Conservation (phyloP, 371 early-diverging fungal genomes). For the Circinella minor region DNA sequence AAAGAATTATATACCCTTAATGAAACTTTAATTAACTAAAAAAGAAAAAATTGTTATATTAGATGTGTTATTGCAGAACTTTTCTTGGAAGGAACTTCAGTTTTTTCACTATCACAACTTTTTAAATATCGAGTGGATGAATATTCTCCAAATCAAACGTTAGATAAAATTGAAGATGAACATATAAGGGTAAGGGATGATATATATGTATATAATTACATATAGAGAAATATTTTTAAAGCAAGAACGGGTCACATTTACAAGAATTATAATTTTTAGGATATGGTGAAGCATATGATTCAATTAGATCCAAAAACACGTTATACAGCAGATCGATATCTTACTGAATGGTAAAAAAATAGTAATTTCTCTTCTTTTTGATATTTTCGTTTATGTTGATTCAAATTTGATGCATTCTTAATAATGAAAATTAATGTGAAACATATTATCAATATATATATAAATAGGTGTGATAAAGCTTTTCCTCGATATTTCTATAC, state of each 20-base stretch:
- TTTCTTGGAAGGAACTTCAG: slow-evolving; percentile 87
- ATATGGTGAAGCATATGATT: slow-evolving; percentile 85
- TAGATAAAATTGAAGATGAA: slow-evolving; percentile 84
- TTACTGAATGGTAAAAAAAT: slow-evolving; percentile 66
- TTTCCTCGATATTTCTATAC: slow-evolving; percentile 81
- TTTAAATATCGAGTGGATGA: slow-evolving; percentile 84
- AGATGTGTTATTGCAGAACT: slow-evolving; percentile 96
- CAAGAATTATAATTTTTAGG: slow-evolving; percentile 29
- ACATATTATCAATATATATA: too few species aligned
- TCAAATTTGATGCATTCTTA: background rate
- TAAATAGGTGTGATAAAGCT: slow-evolving; percentile 66
- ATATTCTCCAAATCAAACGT: slow-evolving; percentile 67
- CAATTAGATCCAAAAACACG: slow-evolving; percentile 80
- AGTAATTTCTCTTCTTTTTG: background rate
- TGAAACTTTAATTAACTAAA: background rate
- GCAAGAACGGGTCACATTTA: too few species aligned
- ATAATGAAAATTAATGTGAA: background rate
- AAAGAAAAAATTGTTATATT: background rate
- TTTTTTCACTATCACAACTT: slow-evolving; percentile 90
- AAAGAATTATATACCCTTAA: background rate
- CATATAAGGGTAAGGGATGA: slow-evolving; percentile 65
- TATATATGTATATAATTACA: background rate
- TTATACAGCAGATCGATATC: slow-evolving; percentile 70
- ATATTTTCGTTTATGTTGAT: too few species aligned
- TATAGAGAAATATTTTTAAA: background rate